phyloP scores from a whole-genome alignment of 257 asterid genomes.

The Solanum sitiens region DNA sequence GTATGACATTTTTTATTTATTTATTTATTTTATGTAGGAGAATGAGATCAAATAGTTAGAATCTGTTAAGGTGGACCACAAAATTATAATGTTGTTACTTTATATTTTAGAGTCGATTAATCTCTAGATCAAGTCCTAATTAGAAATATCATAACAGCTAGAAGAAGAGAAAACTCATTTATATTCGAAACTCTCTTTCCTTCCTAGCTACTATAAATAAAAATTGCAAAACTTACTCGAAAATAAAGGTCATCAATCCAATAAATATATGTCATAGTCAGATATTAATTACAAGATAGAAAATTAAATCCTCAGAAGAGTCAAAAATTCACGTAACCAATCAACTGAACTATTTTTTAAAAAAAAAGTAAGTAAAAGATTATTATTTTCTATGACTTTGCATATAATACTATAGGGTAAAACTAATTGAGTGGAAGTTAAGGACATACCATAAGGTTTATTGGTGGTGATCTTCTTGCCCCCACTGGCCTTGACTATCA shows the following conservation, averaged over 20 bases:
- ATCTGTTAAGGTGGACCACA: neutral
- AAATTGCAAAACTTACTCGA: neutral
- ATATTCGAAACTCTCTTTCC: neutral
- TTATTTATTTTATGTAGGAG: neutral
- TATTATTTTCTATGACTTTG: neutral
- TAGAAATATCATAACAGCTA: too few species aligned
- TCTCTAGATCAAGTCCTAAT: neutral
- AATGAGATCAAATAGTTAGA: neutral
- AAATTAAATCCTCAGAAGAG: too few species aligned
- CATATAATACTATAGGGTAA: too few species aligned
- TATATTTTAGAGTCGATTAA: too few species aligned
- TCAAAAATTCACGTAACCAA: neutral
- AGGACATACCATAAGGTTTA: constrained; percentile 54
- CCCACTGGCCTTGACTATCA: constrained; percentile 50
- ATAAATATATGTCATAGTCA: neutral
- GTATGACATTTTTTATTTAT: too few species aligned
- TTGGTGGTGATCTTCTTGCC: constrained; percentile 65
- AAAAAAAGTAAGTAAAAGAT: too few species aligned
- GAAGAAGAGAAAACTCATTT: too few species aligned
- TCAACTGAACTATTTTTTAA: too few species aligned
- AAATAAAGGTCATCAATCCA: neutral
- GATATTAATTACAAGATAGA: neutral
- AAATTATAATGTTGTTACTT: too few species aligned
- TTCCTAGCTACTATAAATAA: neutral
- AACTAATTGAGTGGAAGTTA: neutral